Percentiles rank a stretch among this genome's conserved stretches.
phyloP scores from a whole-genome alignment of 345 rosid species.

The Viola odorata region DNA sequence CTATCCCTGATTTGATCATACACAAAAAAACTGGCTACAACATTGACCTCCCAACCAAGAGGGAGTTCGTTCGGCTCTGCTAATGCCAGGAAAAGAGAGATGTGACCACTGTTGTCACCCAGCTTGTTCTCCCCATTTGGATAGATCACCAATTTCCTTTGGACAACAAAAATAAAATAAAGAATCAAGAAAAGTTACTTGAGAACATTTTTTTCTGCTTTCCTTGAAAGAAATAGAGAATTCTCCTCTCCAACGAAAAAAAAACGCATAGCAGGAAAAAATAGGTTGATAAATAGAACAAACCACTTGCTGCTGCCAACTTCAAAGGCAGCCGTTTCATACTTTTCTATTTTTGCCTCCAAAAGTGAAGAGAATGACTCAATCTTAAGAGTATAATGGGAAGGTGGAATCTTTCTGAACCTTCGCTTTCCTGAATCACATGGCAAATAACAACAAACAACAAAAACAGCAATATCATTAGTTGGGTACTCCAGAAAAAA shows the following conservation, averaged over 20 bases:
- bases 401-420: not conserved
- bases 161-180: not conserved
- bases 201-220: no score
- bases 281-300: not conserved
- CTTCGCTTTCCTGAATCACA: slow-evolving; percentile 1
- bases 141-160: not conserved
- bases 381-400: not conserved
- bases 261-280: no score
- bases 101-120: not conserved
- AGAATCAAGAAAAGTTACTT: no score
- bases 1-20: not conserved
- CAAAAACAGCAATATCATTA: no score
- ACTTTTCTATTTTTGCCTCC: not conserved
- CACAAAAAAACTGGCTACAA: not conserved
- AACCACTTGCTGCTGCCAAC: not conserved
- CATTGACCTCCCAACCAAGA: not conserved
- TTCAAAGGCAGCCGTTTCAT: not conserved
- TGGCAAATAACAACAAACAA: not conserved
- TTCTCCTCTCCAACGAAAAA: no score
- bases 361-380: not conserved
- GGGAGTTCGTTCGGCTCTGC: not conserved
- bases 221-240: no score
- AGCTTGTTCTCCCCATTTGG: not conserved
- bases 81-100: not conserved
- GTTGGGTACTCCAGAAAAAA: not conserved